Evolutionary conservation across 75 land plant species (phyloP).

Genomic region (Cryptomeria japonica): DNA sequence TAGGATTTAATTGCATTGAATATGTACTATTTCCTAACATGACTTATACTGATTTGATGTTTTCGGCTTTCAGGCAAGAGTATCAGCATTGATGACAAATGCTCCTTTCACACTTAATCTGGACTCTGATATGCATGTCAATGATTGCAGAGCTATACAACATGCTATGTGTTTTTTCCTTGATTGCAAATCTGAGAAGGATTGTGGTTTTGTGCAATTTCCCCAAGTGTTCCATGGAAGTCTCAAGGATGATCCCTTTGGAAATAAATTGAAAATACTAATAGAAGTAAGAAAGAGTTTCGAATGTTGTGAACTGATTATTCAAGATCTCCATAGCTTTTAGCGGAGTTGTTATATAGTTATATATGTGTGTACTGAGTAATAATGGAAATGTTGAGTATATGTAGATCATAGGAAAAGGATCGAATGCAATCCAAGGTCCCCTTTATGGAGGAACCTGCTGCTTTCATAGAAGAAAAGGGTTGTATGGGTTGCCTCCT

Average conservation of each 20-base stretch:
- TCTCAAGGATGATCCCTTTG: neutral
- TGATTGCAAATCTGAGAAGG: conserved; percentile 13
- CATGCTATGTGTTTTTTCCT: conserved; percentile 43
- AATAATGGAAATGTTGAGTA: neutral
- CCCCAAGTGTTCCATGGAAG: conserved; percentile 33
- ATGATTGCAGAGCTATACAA: conserved; percentile 20
- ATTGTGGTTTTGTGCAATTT: conserved; percentile 32
- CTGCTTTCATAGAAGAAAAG: conserved; percentile 30
- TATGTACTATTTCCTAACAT: neutral
- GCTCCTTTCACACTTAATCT: conserved; percentile 52
- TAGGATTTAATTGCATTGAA: neutral
- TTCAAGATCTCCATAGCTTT: neutral
- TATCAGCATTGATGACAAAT: conserved; percentile 53
- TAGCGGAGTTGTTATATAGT: no score
- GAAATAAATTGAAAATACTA: neutral
- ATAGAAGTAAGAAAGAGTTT: neutral
- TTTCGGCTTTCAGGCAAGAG: conserved; percentile 32
- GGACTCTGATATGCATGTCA: conserved; percentile 47
- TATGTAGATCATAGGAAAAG: conserved; percentile 1
- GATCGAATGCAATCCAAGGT: conserved; percentile 17
- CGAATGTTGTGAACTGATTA: neutral
- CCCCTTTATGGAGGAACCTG: conserved; percentile 23
- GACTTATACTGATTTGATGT: neutral
- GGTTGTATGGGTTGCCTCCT: conserved; percentile 18
- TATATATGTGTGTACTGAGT: neutral